phyloP scores from a whole-genome alignment of 768 basidiomycete genomes.

The Xanthoconium stramineum region DNA sequence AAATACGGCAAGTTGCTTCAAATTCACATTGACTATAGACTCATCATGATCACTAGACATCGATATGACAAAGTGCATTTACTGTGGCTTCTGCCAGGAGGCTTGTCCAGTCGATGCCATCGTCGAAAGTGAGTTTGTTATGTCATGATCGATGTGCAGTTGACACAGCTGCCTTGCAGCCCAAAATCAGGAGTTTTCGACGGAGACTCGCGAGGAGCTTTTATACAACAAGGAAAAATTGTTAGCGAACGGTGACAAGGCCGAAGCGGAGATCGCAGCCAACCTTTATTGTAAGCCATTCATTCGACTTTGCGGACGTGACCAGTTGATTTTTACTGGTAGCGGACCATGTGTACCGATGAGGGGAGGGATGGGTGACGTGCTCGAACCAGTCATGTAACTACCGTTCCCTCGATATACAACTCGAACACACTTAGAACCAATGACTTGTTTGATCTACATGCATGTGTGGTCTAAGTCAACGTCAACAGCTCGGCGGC shows the following conservation, averaged over 20 bases:
- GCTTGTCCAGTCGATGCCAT: conserved; percentile 99
- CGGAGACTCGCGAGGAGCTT: conserved; percentile 96
- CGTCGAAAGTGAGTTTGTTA: conserved; percentile 79
- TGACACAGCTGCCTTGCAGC: conserved; percentile 44
- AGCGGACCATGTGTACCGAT: conserved; percentile 91
- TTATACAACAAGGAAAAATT: conserved; percentile 99
- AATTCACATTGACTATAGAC: background rate
- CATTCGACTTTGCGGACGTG: conserved; percentile 10
- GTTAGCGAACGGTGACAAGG: conserved; percentile 91
- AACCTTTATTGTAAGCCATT: conserved; percentile 69
- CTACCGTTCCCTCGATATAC: conserved; percentile 15
- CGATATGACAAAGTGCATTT: conserved; percentile 99
- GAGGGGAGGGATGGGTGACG: conserved; percentile 22
- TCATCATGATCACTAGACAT: conserved; percentile 57
- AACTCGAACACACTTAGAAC: conserved; percentile 5
- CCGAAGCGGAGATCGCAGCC: conserved; percentile 97
- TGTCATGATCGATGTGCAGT: conserved; percentile 6
- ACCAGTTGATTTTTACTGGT: conserved; percentile 21
- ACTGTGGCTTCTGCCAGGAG: conserved; percentile 99
- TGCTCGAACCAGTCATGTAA: conserved; percentile 22
- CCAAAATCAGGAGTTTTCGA: conserved; percentile 96
- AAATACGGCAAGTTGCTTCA: conserved; percentile 72
- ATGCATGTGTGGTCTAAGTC: background rate
- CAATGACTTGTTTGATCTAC: conserved; percentile 1
- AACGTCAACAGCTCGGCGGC: background rate